Evolutionary conservation across 805 yeast species (phyloP).

Genomic region (Candida boleticola): DNA sequence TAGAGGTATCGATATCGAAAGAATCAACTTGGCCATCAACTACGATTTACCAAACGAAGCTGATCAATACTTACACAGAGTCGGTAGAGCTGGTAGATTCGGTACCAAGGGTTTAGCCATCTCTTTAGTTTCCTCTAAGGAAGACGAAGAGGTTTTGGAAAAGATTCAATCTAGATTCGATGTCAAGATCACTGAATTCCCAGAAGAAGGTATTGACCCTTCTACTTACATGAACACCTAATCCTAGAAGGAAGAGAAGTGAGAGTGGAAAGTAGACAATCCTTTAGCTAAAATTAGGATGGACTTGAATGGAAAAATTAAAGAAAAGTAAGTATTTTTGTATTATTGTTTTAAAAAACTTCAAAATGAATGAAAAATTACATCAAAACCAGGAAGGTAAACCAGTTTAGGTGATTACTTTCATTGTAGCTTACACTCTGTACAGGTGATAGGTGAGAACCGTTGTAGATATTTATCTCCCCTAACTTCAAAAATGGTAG

Average conservation of each 20-base stretch:
- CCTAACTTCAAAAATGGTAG: no score
- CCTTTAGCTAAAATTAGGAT: no score
- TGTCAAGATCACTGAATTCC: conserved; percentile 91
- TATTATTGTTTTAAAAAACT: not conserved
- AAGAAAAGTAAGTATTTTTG: not conserved
- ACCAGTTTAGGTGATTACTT: no score
- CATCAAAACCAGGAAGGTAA: not conserved
- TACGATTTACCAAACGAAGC: conserved; percentile 96
- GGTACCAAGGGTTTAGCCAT: conserved; percentile 98
- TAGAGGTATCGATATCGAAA: conserved; percentile 99
- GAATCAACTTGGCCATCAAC: conserved; percentile 96
- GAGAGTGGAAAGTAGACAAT: no score
- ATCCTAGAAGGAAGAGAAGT: no score
- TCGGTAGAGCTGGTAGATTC: conserved; percentile 99
- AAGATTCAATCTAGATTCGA: conserved; percentile 97
- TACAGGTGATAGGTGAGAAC: no score
- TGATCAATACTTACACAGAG: conserved; percentile 98
- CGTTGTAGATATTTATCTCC: no score
- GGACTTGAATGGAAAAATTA: not conserved
- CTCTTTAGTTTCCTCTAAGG: conserved; percentile 81
- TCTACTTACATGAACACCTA: conserved; percentile 98
- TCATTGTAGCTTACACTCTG: no score
- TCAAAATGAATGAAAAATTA: not conserved
- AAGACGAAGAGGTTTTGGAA: conserved; percentile 84
- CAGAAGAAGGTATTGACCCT: conserved; percentile 97